A percentile compares a stretch with the other conserved stretches of the same genome.
Conservation (phyloP, 2,329 filamentous ascomycete species). For the Neocucurbitaria cava region DNA sequence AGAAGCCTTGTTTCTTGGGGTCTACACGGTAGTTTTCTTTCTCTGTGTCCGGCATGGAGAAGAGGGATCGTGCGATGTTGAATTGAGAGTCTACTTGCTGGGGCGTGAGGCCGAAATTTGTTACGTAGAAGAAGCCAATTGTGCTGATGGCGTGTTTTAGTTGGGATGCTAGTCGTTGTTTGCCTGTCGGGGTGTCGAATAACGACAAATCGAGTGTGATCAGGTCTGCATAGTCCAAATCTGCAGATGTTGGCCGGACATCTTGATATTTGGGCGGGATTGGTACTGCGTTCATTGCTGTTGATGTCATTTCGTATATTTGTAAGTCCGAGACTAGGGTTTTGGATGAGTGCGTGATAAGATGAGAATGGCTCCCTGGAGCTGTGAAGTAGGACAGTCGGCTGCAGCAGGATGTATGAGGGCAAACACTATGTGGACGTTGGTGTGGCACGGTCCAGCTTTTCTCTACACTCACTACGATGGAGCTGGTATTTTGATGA, state of each 20-base stretch:
- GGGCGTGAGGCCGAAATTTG: conserved; percentile 15
- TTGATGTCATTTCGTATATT: neutral
- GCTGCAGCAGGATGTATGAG: neutral
- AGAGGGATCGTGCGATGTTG: conserved; percentile 7
- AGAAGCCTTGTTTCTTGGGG: conserved; percentile 8
- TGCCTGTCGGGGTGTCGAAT: conserved; percentile 10
- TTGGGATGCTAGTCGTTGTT: conserved; percentile 9
- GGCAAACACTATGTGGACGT: neutral
- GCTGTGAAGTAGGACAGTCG: neutral
- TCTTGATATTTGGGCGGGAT: neutral
- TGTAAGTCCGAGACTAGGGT: neutral
- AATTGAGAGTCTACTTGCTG: conserved; percentile 14
- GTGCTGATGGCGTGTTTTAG: conserved; percentile 14
- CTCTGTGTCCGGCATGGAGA: conserved; percentile 4
- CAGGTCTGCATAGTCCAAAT: conserved; percentile 14
- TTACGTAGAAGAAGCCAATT: conserved; percentile 24
- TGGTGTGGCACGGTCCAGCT: neutral
- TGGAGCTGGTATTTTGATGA: no score
- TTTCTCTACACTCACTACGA: neutral
- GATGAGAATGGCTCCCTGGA: neutral
- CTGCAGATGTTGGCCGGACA: conserved; percentile 4
- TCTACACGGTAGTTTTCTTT: conserved; percentile 11
- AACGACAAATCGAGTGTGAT: conserved; percentile 14
- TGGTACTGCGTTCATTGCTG: neutral
- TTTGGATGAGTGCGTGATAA: neutral